Evolutionary conservation across 805 yeast species (phyloP).

Genomic region (Wickerhamiella vanderwaltii): DNA sequence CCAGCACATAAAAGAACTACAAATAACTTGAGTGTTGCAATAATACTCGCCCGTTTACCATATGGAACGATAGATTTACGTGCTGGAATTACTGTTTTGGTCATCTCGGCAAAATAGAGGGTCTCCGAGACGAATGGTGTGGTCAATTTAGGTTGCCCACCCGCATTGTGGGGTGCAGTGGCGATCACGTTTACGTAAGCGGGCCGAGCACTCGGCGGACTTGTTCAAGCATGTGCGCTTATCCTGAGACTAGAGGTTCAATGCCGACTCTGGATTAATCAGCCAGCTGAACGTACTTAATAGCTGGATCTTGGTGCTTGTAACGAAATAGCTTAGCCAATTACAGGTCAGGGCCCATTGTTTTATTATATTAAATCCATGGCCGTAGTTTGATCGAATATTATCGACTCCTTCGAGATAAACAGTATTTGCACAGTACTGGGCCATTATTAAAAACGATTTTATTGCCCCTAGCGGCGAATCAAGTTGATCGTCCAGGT

Average conservation of each 20-base stretch:
- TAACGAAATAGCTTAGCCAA: conserved; percentile 1
- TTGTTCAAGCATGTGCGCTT: too few relatives aligned
- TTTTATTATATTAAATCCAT: conserved; percentile 1
- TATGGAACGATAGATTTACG: background rate
- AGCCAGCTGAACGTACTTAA: conserved; percentile 5
- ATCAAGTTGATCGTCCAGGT: conserved; percentile 69
- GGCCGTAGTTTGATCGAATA: conserved; percentile 19
- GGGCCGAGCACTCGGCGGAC: too few relatives aligned
- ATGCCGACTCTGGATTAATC: background rate
- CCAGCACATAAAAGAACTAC: conserved; percentile 1
- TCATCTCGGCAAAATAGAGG: background rate
- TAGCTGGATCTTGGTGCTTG: background rate
- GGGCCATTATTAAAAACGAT: conserved; percentile 78
- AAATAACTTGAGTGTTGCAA: conserved; percentile 2
- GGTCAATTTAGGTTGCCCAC: too few relatives aligned
- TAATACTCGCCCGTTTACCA: conserved; percentile 4
- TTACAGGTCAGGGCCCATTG: conserved; percentile 5
- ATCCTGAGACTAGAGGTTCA: background rate
- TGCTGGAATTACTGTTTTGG: too few relatives aligned
- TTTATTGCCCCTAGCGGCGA: conserved; percentile 80
- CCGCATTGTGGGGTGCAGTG: too few relatives aligned
- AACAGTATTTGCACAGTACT: conserved; percentile 74
- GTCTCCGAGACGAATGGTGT: background rate
- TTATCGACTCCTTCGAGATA: conserved; percentile 50
- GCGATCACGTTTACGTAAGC: too few relatives aligned